Base-by-base conservation (phyloP, 164 flowering plant species). In the Liquidambar formosana region DNA sequence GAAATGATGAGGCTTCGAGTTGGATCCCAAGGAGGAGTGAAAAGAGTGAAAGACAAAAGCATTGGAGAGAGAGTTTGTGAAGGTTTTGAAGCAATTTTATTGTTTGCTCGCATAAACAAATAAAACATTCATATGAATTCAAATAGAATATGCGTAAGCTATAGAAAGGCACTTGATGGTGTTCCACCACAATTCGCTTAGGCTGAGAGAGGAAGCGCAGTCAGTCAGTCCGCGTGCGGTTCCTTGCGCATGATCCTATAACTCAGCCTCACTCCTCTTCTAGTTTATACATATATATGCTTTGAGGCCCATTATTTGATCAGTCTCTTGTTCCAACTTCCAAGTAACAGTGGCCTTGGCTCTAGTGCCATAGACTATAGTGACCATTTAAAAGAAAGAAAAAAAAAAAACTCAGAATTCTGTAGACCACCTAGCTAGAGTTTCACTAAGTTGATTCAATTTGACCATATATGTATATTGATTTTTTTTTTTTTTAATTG, bases 31-130 rank as follows among this genome's bases (percentile, higher is more conserved):
- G 23, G 57, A 77, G 68, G 52, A 68, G 38, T 1, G 11, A 4
- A 1, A 3, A n/a, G 23, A 41, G 15, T 43, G 71, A 69, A 72
- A 77, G 79, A 73, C 79, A 73, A 77, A 65, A 53, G 49, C 67
- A 71, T 68, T 65, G 71, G 41, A 6, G 41, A 33, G 41, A 33
- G 41, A 33, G 41, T 33, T 33, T 33, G 4, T 33, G 41, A 33
- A 33, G 41, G 4, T n/a, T n/a, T n/a, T n/a, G n/a, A n/a, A n/a
- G n/a, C n/a, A n/a, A 33, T 33, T 33, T 33, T 6, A 33, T 33
- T 33, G 41, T 33, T n/a, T n/a, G n/a, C n/a, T n/a, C 4, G 41
- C 41, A 33, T 33, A 6, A 2, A 33, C 41, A 33, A 33, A 33
- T 33, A 6, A 33, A 33, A 33, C 41, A 46, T 49, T n/a, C 53